phyloP scores from a whole-genome alignment of 495 filamentous ascomycete species.

The Pseudomonodictys pantanalensis region DNA sequence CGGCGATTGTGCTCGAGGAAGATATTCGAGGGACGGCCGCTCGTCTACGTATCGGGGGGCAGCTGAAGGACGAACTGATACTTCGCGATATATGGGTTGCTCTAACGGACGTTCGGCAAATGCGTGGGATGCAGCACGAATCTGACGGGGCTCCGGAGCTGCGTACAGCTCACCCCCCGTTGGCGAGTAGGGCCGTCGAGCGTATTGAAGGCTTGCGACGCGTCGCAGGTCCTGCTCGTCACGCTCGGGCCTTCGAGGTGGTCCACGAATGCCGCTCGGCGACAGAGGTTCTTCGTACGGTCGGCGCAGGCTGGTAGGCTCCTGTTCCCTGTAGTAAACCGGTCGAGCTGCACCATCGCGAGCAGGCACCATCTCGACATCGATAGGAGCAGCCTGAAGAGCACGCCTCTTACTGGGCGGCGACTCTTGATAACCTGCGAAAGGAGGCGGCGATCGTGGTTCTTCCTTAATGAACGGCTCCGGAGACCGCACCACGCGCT shows the following conservation, averaged over 20 bases:
- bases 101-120: slow-evolving; percentile 54
- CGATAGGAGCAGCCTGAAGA: slow-evolving; percentile 46
- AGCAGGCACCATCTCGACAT: slow-evolving; percentile 49
- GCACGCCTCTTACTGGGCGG: slow-evolving; percentile 48
- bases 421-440: slow-evolving; percentile 40
- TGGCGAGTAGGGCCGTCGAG: slow-evolving; percentile 45
- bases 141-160: slow-evolving; percentile 16
- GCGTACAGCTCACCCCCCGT: slow-evolving; percentile 19
- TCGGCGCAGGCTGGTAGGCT: slow-evolving; percentile 17
- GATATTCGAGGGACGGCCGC: slow-evolving; percentile 46
- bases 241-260: slow-evolving; percentile 45
- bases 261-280: slow-evolving; percentile 41
- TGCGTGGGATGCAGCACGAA: slow-evolving; percentile 61
- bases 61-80: slow-evolving; percentile 42
- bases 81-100: slow-evolving; percentile 54
- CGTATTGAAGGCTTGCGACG: slow-evolving; percentile 54
- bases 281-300: slow-evolving; percentile 43
- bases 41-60: slow-evolving; percentile 53
- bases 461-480: slow-evolving; percentile 79
- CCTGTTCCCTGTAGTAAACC: slow-evolving; percentile 32
- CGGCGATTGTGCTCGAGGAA: slow-evolving; percentile 29
- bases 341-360: slow-evolving; percentile 39
- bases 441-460: slow-evolving; percentile 76
- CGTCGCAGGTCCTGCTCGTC: slow-evolving; percentile 59
- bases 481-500: slow-evolving; percentile 36